phyloP scores from a whole-genome alignment of 352 stramenopile genomes.

The Aphanomyces cochlioides region DNA sequence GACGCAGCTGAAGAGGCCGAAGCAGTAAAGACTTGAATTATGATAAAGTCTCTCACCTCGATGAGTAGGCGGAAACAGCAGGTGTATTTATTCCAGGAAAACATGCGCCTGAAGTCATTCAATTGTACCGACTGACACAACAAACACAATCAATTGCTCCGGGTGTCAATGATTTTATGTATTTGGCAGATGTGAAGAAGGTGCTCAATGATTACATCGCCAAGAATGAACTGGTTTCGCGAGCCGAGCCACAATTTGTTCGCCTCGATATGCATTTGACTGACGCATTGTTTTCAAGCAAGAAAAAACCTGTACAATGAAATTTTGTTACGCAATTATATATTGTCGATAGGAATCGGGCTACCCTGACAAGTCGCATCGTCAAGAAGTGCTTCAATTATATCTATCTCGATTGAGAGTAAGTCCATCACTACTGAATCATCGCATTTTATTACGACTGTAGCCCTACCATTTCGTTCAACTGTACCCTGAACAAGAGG shows the following conservation, averaged over 20 bases:
- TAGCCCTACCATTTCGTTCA: conserved; percentile 58
- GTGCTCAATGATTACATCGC: conserved; percentile 62
- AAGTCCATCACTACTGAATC: neutral
- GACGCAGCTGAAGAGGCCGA: neutral
- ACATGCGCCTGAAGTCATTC: conserved; percentile 59
- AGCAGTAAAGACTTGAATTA: neutral
- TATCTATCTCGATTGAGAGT: conserved; percentile 14
- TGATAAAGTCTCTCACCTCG: no score
- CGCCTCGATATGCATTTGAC: conserved; percentile 58
- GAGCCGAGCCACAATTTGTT: conserved; percentile 63
- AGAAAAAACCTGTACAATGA: conserved; percentile 39
- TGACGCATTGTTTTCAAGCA: conserved; percentile 62
- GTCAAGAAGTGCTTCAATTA: conserved; percentile 15
- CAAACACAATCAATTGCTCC: conserved; percentile 17
- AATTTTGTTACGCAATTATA: neutral
- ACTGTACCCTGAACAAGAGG: conserved; percentile 63
- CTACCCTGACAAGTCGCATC: conserved; percentile 18
- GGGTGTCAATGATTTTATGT: conserved; percentile 54
- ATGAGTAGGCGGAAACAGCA: conserved; percentile 34
- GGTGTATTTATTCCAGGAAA: conserved; percentile 55
- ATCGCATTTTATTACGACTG: neutral
- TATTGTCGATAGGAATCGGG: conserved; percentile 2
- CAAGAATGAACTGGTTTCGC: conserved; percentile 49
- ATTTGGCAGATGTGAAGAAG: conserved; percentile 48
- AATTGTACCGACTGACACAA: conserved; percentile 43